phyloP scores from a whole-genome alignment of 345 rosid species.

The Mangifera indica region DNA sequence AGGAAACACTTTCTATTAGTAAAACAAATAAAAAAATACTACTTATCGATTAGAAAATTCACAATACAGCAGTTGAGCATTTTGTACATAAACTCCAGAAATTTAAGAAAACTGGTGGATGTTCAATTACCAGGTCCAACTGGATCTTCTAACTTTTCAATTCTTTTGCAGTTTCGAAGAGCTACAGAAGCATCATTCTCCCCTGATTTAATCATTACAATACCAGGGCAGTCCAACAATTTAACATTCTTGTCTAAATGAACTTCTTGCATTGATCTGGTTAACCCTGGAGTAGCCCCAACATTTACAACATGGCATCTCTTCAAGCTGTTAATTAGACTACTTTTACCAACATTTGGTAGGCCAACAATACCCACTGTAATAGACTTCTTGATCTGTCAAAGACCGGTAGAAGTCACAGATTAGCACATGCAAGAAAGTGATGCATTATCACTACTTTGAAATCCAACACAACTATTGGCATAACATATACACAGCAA shows the following conservation, averaged over 20 bases:
- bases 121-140: slow-evolving; percentile 71
- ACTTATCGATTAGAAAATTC: not conserved
- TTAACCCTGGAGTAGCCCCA: slow-evolving; percentile 94
- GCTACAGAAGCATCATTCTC: slow-evolving; percentile 70
- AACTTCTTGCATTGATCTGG: slow-evolving; percentile 94
- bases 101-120: too few relatives aligned
- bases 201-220: slow-evolving; percentile 82
- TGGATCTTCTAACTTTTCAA: slow-evolving; percentile 95
- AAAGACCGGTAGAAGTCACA: slow-evolving; percentile 11
- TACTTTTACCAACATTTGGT: slow-evolving; percentile 98
- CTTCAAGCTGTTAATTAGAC: slow-evolving; percentile 96
- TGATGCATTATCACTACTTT: not conserved
- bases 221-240: slow-evolving; percentile 94
- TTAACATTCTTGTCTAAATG: slow-evolving; percentile 90
- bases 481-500: not conserved
- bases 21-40: not conserved
- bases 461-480: not conserved
- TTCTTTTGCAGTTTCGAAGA: slow-evolving; percentile 93
- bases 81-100: not conserved
- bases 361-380: slow-evolving; percentile 92
- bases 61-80: not conserved
- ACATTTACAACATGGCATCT: slow-evolving; percentile 89
- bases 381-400: slow-evolving; percentile 86
- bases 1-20: too few relatives aligned
- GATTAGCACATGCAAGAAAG: slow-evolving; percentile 7